Conservation (phyloP, 371 early-diverging fungal genomes). For the Mortierella sp. region DNA sequence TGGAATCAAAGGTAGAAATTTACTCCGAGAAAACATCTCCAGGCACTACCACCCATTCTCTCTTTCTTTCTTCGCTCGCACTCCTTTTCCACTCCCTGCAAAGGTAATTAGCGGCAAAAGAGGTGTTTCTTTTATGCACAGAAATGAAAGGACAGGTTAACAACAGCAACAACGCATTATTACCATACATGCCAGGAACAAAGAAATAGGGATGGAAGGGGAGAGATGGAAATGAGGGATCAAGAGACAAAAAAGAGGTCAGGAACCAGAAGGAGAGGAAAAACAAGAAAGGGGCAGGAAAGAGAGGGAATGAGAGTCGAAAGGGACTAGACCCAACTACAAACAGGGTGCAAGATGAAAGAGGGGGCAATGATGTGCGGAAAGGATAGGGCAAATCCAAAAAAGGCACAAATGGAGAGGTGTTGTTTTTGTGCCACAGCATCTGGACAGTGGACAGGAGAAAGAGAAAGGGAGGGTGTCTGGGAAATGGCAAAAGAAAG, state of each 20-base stretch:
- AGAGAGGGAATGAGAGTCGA: neutral
- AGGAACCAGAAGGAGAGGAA: neutral
- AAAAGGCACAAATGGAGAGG: neutral
- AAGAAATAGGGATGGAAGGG: neutral
- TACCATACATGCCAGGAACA: neutral
- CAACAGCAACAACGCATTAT: too few species aligned
- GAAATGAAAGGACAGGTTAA: neutral
- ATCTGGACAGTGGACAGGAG: neutral
- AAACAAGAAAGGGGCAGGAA: too few species aligned
- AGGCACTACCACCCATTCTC: neutral
- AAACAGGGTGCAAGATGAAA: neutral
- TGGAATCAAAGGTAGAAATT: neutral
- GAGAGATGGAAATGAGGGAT: neutral
- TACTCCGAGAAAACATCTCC: slow-evolving; percentile 1
- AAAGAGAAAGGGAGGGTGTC: neutral
- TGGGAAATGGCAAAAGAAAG: slow-evolving; percentile 20
- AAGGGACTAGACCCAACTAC: neutral
- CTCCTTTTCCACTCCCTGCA: neutral
- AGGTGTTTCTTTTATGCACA: neutral
- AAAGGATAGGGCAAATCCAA: neutral
- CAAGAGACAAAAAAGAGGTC: neutral
- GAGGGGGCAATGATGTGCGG: neutral
- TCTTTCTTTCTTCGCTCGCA: neutral
- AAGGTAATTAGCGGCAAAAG: neutral
- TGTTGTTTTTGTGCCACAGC: neutral